Evolutionary conservation across 768 basidiomycete species (phyloP).

Genomic region (Rhizopogon vesiculosus): DNA sequence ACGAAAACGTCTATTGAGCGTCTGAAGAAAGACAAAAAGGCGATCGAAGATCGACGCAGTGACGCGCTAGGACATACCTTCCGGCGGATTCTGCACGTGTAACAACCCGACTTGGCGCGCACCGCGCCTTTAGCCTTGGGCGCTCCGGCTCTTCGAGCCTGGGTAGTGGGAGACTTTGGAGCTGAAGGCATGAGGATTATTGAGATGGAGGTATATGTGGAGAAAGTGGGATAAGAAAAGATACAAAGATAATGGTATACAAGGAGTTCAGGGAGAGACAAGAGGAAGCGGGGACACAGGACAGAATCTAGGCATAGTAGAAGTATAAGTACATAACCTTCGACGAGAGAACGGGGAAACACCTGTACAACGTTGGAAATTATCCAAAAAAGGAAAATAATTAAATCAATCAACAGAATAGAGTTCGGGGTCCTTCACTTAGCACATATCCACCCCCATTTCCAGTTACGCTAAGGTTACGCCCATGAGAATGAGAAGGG

Average conservation of each 20-base stretch:
- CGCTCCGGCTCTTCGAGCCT: slow-evolving; percentile 40
- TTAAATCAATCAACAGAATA: slow-evolving; percentile 4
- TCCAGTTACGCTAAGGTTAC: not conserved
- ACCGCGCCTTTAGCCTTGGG: slow-evolving; percentile 78
- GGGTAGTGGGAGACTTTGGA: slow-evolving; percentile 37
- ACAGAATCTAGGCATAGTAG: slow-evolving; percentile 17
- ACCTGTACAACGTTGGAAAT: not conserved
- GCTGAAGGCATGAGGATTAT: slow-evolving; percentile 28
- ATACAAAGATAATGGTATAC: slow-evolving; percentile 1
- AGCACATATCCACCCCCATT: slow-evolving; percentile 15
- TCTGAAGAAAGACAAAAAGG: slow-evolving; percentile 6
- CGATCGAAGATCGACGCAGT: slow-evolving; percentile 7
- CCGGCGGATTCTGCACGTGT: slow-evolving; percentile 81
- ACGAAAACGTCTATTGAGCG: slow-evolving; percentile 14
- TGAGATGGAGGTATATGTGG: not conserved
- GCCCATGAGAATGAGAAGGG: slow-evolving; percentile 17
- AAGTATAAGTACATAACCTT: slow-evolving; percentile 29
- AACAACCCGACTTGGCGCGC: slow-evolving; percentile 85
- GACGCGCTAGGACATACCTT: slow-evolving; percentile 47
- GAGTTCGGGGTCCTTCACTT: slow-evolving; percentile 15
- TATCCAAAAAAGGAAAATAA: slow-evolving; percentile 4
- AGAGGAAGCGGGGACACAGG: slow-evolving; percentile 10
- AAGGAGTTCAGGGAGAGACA: slow-evolving; percentile 1
- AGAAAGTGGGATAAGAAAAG: slow-evolving; percentile 23
- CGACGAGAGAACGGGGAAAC: slow-evolving; percentile 9